Base-by-base conservation (phyloP, 768 basidiomycete genomes). In the Calvatia gigantea region DNA sequence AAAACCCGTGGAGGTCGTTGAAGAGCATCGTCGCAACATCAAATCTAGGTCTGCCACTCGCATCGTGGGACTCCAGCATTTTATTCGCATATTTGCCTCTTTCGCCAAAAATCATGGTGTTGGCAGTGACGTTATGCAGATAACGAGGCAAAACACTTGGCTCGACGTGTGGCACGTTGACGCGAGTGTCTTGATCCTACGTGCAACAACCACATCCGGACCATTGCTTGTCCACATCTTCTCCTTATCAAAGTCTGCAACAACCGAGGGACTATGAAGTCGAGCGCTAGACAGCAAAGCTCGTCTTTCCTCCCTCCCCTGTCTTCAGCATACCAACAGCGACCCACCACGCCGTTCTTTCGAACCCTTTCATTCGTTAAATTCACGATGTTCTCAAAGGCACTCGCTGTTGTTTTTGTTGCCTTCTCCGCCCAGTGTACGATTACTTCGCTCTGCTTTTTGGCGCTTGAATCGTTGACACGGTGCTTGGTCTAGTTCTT, bases 81-180 rank as follows among this genome's bases (percentile, higher is more conserved):
- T 76, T 67, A 64, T 85, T 83, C 3, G 77, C 75, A 58, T 81
- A 80, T 64, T 66, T 75, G 57, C 67, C 75, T 58, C 59, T 64
- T 38, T 66, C 70, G 12, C 73, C 67, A 68, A 87, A 80, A 1
- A 79, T 65, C 1, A 69, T 67, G 1, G 73, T 57, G 59, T 88
- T 78, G 0, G 79, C 77, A 3, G 74, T 60, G 14, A 94, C 63
- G 44, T 86, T 84, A 65, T 98, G 91, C 58, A 79, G 71, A 66
- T 93, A 90, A 19, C 91, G 83, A 1, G 92, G 83, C 2, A 93
- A 69, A 2, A 78, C 69, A 12, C 73, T 48, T 0, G 85, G 76
- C 39, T 94, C 77, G 19, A 98, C 78, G 56, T 89, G 80, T 31
- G 98, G 74, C 6, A 97, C 60, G 91, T 94, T 55, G 75, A 77